These are phyloP conservation scores for Microsporum ferrugineum DNA, from an alignment of 2,329 filamentous ascomycete genomes.

Conservation along the genomic window DNA sequence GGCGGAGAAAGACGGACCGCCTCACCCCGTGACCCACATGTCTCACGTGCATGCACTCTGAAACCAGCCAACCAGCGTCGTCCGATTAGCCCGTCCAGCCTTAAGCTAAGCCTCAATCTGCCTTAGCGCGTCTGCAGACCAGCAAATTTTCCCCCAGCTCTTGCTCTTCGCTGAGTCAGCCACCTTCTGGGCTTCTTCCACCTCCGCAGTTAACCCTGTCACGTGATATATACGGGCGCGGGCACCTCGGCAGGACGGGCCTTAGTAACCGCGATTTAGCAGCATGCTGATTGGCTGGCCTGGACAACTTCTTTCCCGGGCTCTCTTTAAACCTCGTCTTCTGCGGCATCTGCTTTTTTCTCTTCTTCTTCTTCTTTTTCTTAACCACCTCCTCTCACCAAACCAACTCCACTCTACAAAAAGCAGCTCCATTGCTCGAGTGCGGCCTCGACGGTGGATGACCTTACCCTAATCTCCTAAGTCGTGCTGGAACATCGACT, in stretches of 20 bases:
- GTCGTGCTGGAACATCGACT: slow-evolving; percentile 30
- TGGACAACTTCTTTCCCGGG: neutral
- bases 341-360: slow-evolving; percentile 9
- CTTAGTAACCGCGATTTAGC: neutral
- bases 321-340: slow-evolving; percentile 6
- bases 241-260: neutral
- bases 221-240: neutral
- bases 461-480: slow-evolving; percentile 12
- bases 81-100: neutral
- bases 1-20: neutral
- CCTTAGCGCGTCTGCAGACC: slow-evolving; percentile 13
- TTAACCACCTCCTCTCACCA: slow-evolving; percentile 25
- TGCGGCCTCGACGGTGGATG: slow-evolving; percentile 28
- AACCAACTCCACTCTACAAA: slow-evolving; percentile 21
- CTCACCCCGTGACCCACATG: neutral
- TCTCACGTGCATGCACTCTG: neutral
- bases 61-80: neutral
- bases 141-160: slow-evolving; percentile 10
- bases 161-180: slow-evolving; percentile 3
- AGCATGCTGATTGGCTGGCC: neutral
- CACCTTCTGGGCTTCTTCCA: neutral
- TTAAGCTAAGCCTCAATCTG: neutral
- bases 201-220: neutral
- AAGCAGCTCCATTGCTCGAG: slow-evolving; percentile 22
- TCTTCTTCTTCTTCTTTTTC: slow-evolving; percentile 9